A percentile compares a stretch with the other conserved stretches of the same genome.
phyloP scores from a whole-genome alignment of 2,329 filamentous ascomycete genomes.

The Claviceps cyperi region DNA sequence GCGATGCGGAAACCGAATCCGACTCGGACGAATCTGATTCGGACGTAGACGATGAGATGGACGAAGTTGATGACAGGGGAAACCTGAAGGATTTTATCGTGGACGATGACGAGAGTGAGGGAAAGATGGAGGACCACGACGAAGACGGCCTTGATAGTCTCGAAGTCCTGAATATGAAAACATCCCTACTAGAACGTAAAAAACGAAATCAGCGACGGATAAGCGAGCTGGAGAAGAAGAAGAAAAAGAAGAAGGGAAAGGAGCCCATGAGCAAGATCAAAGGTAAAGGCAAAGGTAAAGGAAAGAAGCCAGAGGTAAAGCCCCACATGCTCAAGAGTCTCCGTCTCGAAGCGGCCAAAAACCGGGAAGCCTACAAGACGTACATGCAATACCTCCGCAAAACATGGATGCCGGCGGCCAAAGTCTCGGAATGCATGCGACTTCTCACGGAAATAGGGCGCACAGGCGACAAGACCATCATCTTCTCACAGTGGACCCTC shows the following conservation, averaged over 20 bases:
- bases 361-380: slow-evolving; percentile 46
- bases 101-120: slow-evolving; percentile 21
- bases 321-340: slow-evolving; percentile 46
- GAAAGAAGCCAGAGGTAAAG: slow-evolving; percentile 29
- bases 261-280: slow-evolving; percentile 8
- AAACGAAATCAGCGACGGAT: background rate
- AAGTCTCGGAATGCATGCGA: slow-evolving; percentile 64
- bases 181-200: background rate
- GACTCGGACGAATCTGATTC: slow-evolving; percentile 8
- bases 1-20: slow-evolving; percentile 18
- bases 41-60: slow-evolving; percentile 17
- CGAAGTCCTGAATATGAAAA: slow-evolving; percentile 8
- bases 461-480: slow-evolving; percentile 51
- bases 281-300: slow-evolving; percentile 22
- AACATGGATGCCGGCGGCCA: slow-evolving; percentile 62
- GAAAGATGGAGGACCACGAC: slow-evolving; percentile 10
- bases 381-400: slow-evolving; percentile 57
- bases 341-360: slow-evolving; percentile 52
- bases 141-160: slow-evolving; percentile 8
- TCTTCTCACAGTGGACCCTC: slow-evolving; percentile 68
- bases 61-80: slow-evolving; percentile 15
- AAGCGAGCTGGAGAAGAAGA: background rate
- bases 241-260: background rate
- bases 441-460: slow-evolving; percentile 56
- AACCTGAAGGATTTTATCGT: slow-evolving; percentile 21